Base-by-base conservation (phyloP, 1,139 yeast genomes). In the Debaryomycetaceae sp. region DNA sequence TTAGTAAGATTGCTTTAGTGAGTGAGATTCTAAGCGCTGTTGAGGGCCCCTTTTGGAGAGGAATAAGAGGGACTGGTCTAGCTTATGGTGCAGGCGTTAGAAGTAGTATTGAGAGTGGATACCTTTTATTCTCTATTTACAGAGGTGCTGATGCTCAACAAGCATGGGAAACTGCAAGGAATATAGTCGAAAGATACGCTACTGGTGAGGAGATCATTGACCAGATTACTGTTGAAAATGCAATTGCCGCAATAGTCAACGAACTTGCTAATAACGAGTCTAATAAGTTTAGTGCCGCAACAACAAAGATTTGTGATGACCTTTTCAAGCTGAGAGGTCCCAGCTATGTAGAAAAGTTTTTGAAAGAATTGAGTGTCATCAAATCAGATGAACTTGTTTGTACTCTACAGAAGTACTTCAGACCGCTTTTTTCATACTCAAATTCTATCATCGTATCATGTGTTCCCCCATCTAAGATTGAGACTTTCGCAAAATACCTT, bases 11-110 rank as follows among this genome's bases (percentile, higher is more conserved):
- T 40, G 77, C 84, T 0, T 74, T 93, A 20, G 89, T 93, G 6
- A 76, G 86, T 8, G 91, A 87, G 47, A 87, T 84, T 57, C 71
- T 95, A 48, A 85, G 84, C 53, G 87, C 91, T 27, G 89, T 89
- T 23, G 99, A 95, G 64, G 99, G 99, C 1, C 98, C 99, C 35
- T 84, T 93, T 53, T 93, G 99, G 98, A 80, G 90, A 58, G 96
- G 95, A 42, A 87, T 95, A 36, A 80, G 99, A 65, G 99, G 99
- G 36, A 80, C 91, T 1, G 99, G 99, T 1, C 72, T 89, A 44
- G 98, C 98, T 0, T 95, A 95, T 63, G 97, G 97, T 31, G 95
- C 93, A 1, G 74, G 69, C 45, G 73, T 89, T 50, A 62, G 73
- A 29, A 72, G 81, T 43, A 76, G 76, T 52, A 59, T 80, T 14